These are phyloP conservation scores for Aquilaria malaccensis DNA, from an alignment of 345 rosid genomes.

Conservation along the genomic window DNA sequence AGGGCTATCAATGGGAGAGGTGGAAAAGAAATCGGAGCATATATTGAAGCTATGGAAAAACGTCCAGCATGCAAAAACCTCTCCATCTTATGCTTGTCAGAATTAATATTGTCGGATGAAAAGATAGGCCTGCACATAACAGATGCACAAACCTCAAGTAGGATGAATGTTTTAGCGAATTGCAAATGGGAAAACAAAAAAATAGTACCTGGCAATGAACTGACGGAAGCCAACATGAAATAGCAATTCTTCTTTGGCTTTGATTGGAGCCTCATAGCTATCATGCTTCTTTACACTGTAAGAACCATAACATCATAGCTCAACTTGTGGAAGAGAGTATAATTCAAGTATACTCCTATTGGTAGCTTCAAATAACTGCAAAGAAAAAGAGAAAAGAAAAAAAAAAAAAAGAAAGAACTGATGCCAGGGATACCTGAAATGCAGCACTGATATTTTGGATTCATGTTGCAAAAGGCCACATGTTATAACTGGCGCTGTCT, in stretches of 20 bases:
- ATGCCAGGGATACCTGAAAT: conserved; percentile 57
- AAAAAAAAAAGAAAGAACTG: not conserved
- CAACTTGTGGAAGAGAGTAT: conserved; percentile 1
- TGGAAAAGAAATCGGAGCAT: conserved; percentile 82
- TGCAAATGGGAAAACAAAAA: not conserved
- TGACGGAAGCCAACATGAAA: conserved; percentile 97
- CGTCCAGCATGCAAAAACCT: conserved; percentile 84
- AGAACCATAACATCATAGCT: conserved; percentile 6
- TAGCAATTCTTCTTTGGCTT: conserved; percentile 81
- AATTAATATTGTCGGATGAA: conserved; percentile 64
- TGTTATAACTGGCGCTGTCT: conserved; percentile 42
- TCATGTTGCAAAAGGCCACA: conserved; percentile 95
- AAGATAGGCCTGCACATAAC: conserved; percentile 66
- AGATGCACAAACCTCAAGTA: conserved; percentile 3
- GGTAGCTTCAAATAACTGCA: conserved; percentile 11
- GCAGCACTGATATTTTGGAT: conserved; percentile 96
- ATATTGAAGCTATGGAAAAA: conserved; percentile 74
- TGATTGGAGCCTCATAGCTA: conserved; percentile 63
- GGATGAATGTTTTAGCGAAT: conserved; percentile 4
- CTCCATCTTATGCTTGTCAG: conserved; percentile 97
- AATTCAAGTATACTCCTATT: conserved; percentile 2
- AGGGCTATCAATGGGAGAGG: conserved; percentile 76
- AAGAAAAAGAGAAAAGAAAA: not conserved
- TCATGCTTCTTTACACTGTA: conserved; percentile 81
- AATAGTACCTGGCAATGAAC: conserved; percentile 67